phyloP scores from a whole-genome alignment of 2,329 filamentous ascomycete species.

The Phaeophleospora eucalypticola region DNA sequence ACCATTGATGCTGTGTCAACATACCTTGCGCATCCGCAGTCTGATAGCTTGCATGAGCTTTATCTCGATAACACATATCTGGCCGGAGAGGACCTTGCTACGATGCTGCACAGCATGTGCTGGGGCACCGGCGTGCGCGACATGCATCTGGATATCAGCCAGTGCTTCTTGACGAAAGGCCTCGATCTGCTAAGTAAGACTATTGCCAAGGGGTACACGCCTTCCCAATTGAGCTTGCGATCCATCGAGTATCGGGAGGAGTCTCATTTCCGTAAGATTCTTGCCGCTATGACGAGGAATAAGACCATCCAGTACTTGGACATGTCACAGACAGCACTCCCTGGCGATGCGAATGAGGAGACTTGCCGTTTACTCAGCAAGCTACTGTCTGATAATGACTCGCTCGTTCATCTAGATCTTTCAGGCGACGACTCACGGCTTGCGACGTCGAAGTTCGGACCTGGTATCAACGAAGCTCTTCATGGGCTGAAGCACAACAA shows the following conservation, averaged over 20 bases:
- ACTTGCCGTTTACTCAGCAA: slow-evolving; percentile 61
- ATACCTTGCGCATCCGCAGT: slow-evolving; percentile 54
- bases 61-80: slow-evolving; percentile 64
- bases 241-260: slow-evolving; percentile 67
- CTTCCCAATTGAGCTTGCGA: slow-evolving; percentile 61
- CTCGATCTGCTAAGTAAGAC: slow-evolving; percentile 51
- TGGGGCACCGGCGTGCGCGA: slow-evolving; percentile 47
- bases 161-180: slow-evolving; percentile 55
- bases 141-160: slow-evolving; percentile 63
- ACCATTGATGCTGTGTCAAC: slow-evolving; percentile 61
- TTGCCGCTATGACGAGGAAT: slow-evolving; percentile 60
- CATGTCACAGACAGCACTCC: slow-evolving; percentile 66
- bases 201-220: slow-evolving; percentile 51
- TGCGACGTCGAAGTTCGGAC: slow-evolving; percentile 66
- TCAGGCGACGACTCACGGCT: slow-evolving; percentile 68
- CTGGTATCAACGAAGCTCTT: slow-evolving; percentile 63
- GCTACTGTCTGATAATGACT: slow-evolving; percentile 65
- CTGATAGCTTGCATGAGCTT: slow-evolving; percentile 57
- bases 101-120: slow-evolving; percentile 61
- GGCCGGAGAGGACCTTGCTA: slow-evolving; percentile 60
- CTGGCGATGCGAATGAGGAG: slow-evolving; percentile 63
- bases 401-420: slow-evolving; percentile 63
- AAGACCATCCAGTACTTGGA: slow-evolving; percentile 61
- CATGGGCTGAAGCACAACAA: slow-evolving; percentile 61
- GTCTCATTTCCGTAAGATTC: slow-evolving; percentile 58